Evolutionary conservation across 164 flowering plant species (phyloP).

Genomic region (Macadamia integrifolia): DNA sequence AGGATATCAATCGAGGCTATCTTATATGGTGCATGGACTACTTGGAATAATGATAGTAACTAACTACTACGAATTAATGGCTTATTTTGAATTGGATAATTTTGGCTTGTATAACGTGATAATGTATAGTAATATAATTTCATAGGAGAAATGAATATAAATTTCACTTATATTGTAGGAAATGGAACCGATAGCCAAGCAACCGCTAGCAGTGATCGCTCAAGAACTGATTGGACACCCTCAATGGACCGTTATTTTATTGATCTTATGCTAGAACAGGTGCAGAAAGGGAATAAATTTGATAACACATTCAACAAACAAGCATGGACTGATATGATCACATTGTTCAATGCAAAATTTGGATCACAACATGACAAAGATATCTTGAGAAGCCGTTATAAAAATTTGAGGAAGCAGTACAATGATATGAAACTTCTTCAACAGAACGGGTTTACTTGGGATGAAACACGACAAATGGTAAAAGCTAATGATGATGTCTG

Average conservation of each 20-base stretch:
- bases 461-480: neutral
- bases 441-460: neutral
- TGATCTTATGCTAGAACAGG: conserved; percentile 1
- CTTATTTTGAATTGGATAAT: neutral
- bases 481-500: conserved; percentile 1
- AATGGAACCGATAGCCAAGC: neutral
- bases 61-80: neutral
- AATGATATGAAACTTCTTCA: neutral
- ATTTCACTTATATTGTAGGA: neutral
- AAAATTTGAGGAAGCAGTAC: conserved; percentile 1
- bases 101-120: neutral
- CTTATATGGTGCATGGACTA: neutral
- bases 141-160: too few relatives aligned
- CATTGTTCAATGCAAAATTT: neutral
- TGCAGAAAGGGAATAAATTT: neutral
- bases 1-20: neutral
- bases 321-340: neutral
- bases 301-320: neutral
- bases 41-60: neutral
- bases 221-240: conserved; percentile 1
- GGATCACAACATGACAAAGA: neutral
- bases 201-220: neutral
- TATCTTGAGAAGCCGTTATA: neutral
- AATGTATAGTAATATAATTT: neutral
- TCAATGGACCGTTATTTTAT: neutral